Evolutionary conservation across 495 filamentous ascomycete species (phyloP).

Genomic region (Pyrenula aspistea): DNA sequence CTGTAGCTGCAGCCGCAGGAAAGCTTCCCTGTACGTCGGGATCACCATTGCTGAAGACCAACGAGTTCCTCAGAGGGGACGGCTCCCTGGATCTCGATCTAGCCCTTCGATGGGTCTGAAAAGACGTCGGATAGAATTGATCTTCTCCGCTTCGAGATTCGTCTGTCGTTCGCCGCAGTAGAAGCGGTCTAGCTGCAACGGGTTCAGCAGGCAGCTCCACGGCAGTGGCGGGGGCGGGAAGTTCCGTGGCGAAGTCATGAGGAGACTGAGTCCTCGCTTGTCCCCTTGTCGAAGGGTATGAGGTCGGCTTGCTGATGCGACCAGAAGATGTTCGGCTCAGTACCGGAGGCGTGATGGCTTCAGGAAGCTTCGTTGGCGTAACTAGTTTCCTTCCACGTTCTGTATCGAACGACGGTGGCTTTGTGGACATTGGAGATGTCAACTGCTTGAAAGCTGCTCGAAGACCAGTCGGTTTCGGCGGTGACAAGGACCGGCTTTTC

Average conservation of each 20-base stretch:
- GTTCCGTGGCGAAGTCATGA: not conserved
- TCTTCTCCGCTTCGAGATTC: not conserved
- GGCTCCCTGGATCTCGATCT: constrained; percentile 12
- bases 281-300: not conserved
- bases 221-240: not conserved
- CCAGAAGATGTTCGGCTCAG: not conserved
- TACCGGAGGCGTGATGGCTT: not conserved
- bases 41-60: constrained; percentile 17
- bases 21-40: constrained; percentile 6
- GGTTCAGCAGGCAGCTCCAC: not conserved
- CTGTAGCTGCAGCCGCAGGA: not conserved
- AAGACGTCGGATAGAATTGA: not conserved
- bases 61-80: constrained; percentile 9
- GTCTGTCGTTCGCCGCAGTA: not conserved
- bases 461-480: constrained; percentile 23
- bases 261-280: not conserved
- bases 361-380: not conserved
- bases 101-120: constrained; percentile 24
- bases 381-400: not conserved
- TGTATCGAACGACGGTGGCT: not conserved
- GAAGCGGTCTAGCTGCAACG: not conserved
- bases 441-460: constrained; percentile 24
- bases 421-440: constrained; percentile 7
- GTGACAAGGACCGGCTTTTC: constrained; percentile 28
- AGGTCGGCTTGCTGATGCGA: not conserved